Evolutionary conservation across 2,329 filamentous ascomycete species (phyloP), one percentile per base, ranked within the genome.

Genomic region (Ascochyta viciae-villosae): DNA sequence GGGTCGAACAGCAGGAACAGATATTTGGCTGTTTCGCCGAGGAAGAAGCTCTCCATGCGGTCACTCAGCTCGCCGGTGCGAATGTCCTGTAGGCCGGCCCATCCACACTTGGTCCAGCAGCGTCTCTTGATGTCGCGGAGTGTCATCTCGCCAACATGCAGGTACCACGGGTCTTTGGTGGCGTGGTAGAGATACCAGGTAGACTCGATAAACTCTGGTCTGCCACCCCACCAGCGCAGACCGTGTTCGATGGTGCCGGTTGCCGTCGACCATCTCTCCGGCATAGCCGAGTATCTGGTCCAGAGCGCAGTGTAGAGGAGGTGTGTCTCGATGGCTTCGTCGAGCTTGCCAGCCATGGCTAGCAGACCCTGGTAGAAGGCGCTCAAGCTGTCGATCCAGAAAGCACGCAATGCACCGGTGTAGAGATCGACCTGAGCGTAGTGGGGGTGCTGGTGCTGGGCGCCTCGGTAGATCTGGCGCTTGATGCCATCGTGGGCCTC

Each of bases 21-120:
- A 74, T 99, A 99, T 76, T 98, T 97, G 40, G 92, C 89, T 1
- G 95, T 99, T 77, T 99, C 95, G 13, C 95, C 94, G 1, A 99
- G 83, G 70, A 98, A 98, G 82, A 98, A 99, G 73, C 94, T 98
- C 77, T 99, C 95, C 95, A 98, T 98, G 31, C 95, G 89, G 73
- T 99, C 93, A 65, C 86, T 91, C 76, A 92, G 87, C 76, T 97
- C 91, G 3, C 94, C 94, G n/a, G 72, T 80, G 7, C 76, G 74
- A 19, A 83, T 80, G 58, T 83, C 81, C 27, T 80, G 76, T 37
- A 98, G 82, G 0, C 94, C 94, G 13, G 94, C 91, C 92, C 94
- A 98, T 37, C 95, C 95, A 68, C 95, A 99, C 59, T 86, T 84
- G 0, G 92, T 92, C 86, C 91, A 92, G 76, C 95, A 99, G 50